Evolutionary conservation across 768 basidiomycete genomes (phyloP).

Genomic region (Kwoniella mangroviensis): DNA sequence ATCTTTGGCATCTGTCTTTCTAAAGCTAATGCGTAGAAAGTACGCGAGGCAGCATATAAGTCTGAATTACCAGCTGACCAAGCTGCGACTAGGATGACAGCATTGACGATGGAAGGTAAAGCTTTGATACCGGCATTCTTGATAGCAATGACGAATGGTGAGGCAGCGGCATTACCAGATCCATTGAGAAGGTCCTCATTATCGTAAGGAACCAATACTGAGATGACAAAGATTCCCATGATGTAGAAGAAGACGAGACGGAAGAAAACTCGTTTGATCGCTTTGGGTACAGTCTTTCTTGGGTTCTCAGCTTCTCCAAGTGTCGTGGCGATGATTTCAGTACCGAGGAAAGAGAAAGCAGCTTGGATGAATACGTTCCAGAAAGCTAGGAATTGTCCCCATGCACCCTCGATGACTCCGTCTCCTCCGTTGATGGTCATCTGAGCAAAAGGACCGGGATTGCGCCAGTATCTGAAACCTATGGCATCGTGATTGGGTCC

Average conservation of each 20-base stretch:
- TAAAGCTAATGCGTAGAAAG: constrained; percentile 62
- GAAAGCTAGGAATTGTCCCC: constrained; percentile 55
- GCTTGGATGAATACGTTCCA: constrained; percentile 56
- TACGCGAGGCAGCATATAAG: constrained; percentile 61
- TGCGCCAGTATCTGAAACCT: constrained; percentile 56
- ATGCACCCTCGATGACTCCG: constrained; percentile 36
- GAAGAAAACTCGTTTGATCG: constrained; percentile 57
- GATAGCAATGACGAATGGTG: constrained; percentile 59
- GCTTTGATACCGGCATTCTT: constrained; percentile 55
- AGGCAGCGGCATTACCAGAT: constrained; percentile 44
- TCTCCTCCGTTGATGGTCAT: constrained; percentile 42
- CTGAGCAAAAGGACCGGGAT: constrained; percentile 49
- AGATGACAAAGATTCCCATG: constrained; percentile 49
- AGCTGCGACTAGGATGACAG: constrained; percentile 56
- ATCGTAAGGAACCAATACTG: constrained; percentile 54
- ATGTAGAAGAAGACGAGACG: constrained; percentile 56
- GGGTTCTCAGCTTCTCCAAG: constrained; percentile 54
- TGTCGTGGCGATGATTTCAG: constrained; percentile 54
- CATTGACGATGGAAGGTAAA: constrained; percentile 57
- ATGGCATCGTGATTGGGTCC: constrained; percentile 53
- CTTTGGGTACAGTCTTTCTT: constrained; percentile 51
- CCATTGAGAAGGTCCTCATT: constrained; percentile 47
- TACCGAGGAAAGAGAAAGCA: constrained; percentile 50
- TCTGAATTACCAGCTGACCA: constrained; percentile 60
- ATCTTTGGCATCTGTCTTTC: constrained; percentile 62